Base-by-base conservation (phyloP, 129 eudicot species). In the Lactuca saligna region DNA sequence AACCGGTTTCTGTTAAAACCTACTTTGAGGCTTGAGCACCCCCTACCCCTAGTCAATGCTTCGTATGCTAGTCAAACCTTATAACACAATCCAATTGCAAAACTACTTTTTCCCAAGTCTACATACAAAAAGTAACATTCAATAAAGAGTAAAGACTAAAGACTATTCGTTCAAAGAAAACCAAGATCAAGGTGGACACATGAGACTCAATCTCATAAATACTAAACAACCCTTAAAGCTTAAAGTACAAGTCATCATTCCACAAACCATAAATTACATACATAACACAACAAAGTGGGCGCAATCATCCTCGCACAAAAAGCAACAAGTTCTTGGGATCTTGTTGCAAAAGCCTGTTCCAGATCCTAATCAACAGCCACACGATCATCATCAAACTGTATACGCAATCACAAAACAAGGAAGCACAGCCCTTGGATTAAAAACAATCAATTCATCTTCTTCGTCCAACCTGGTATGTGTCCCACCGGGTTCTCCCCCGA, bases 361-460 rank as follows among this genome's bases (percentile, higher is more conserved):
- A 29, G 4, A 32, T 31, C 61, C 58, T 7, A 57, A 6, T 61
- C 75, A 76, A 76, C 57, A 68, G n/a, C 80, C 80, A 69, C 75
- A 76, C 81, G 73, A 77, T 68, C 74, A 62, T 15, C 53, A 77
- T 82, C 84, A 91, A 54, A 83, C 86, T 5, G 88, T 85, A 65
- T 91, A 91, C 68, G 86, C 93, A 11, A 91, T 91, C 58, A 88
- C 90, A 72, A 91, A 91, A 65, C 97, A 91, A 54, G 97, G 97
- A 63, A 91, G 93, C 61, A 91, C 97, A 57, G 97, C 97, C 85
- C 96, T 88, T 7, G 97, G 93, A 82, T 88, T 91, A 69, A 83
- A 88, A 34, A 91, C 96, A 67, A 91, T 71, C 67, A 91, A 33
- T 75, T 91, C 96, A 65, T 85, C 96, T 14, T 89, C 96, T 13